These are phyloP conservation scores for Eudorina sp. DNA, from an alignment of 139 green algal species.

Conservation along the genomic window DNA sequence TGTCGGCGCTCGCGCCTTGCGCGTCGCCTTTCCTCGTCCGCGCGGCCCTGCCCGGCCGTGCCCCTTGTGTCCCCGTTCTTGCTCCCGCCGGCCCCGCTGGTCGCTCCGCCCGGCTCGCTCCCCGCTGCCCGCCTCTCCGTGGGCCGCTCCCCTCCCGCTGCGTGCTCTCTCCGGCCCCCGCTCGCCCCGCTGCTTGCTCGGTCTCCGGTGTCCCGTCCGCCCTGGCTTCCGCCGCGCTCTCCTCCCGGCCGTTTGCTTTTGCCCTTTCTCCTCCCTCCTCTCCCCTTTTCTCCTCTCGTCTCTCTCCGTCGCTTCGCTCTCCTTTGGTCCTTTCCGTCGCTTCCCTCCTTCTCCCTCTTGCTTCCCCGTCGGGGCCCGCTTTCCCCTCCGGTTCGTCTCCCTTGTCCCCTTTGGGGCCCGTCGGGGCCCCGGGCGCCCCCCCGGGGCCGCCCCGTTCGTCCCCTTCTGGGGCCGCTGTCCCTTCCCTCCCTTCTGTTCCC, in stretches of 20 bases:
- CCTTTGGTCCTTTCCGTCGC: too few relatives aligned
- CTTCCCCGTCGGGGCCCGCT: neutral
- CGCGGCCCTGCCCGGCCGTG: neutral
- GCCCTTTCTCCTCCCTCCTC: neutral
- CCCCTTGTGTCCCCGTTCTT: neutral
- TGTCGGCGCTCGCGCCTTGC: neutral
- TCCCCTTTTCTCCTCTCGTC: neutral
- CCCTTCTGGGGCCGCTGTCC: too few relatives aligned
- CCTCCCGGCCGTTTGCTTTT: too few relatives aligned
- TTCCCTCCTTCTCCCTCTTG: neutral
- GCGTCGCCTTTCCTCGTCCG: neutral
- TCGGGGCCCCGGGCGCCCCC: too few relatives aligned
- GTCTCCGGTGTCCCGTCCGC: neutral
- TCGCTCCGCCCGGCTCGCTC: neutral
- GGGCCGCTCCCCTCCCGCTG: neutral
- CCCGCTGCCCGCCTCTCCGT: neutral
- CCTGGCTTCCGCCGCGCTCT: neutral
- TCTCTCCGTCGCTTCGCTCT: too few relatives aligned
- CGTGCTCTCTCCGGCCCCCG: neutral
- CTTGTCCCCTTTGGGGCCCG: too few relatives aligned
- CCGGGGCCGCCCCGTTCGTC: too few relatives aligned
- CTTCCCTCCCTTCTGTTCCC: too few relatives aligned
- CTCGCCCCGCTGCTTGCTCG: too few relatives aligned
- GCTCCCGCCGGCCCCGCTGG: neutral
- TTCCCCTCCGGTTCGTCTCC: neutral